These are phyloP conservation scores for Teunomyces gatunensis DNA, from an alignment of 805 yeast species.

Conservation along the genomic window DNA sequence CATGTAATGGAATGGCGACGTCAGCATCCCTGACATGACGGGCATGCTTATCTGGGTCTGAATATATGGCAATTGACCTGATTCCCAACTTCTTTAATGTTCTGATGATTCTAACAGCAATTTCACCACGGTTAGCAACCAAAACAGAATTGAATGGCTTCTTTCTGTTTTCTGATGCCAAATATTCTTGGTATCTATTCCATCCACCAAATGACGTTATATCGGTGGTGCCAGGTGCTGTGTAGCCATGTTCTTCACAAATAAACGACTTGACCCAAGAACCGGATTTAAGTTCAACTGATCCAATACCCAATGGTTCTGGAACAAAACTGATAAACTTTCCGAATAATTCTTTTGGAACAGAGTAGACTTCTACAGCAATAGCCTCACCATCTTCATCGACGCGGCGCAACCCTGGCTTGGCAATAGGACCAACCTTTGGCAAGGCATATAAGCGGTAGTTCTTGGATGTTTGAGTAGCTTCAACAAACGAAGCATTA, in stretches of 20 bases:
- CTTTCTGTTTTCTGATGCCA: slow-evolving; percentile 26
- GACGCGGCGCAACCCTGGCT: slow-evolving; percentile 86
- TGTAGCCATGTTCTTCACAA: slow-evolving; percentile 88
- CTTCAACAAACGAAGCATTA: slow-evolving; percentile 64
- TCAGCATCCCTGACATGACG: slow-evolving; percentile 86
- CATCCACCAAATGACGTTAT: slow-evolving; percentile 90
- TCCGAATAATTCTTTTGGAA: slow-evolving; percentile 79
- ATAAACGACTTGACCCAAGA: slow-evolving; percentile 89
- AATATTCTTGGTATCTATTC: slow-evolving; percentile 56
- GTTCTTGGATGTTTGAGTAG: slow-evolving; percentile 66
- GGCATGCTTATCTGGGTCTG: slow-evolving; percentile 87
- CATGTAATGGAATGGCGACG: slow-evolving; percentile 73
- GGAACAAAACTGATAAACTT: slow-evolving; percentile 86
- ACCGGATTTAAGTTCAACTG: slow-evolving; percentile 79
- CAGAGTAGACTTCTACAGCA: slow-evolving; percentile 76
- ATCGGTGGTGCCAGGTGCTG: slow-evolving; percentile 66
- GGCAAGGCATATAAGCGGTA: slow-evolving; percentile 85
- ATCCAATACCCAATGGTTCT: slow-evolving; percentile 92
- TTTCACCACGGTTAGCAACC: slow-evolving; percentile 97
- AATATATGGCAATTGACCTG: slow-evolving; percentile 80
- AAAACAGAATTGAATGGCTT: slow-evolving; percentile 81
- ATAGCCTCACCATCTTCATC: slow-evolving; percentile 54
- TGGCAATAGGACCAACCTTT: slow-evolving; percentile 72
- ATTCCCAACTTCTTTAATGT: slow-evolving; percentile 81
- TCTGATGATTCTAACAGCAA: slow-evolving; percentile 89